These are phyloP conservation scores for Bryoerythrophyllum caledonicum DNA, from an alignment of 225 moss, liverwort and hornwort genomes.

Conservation along the genomic window DNA sequence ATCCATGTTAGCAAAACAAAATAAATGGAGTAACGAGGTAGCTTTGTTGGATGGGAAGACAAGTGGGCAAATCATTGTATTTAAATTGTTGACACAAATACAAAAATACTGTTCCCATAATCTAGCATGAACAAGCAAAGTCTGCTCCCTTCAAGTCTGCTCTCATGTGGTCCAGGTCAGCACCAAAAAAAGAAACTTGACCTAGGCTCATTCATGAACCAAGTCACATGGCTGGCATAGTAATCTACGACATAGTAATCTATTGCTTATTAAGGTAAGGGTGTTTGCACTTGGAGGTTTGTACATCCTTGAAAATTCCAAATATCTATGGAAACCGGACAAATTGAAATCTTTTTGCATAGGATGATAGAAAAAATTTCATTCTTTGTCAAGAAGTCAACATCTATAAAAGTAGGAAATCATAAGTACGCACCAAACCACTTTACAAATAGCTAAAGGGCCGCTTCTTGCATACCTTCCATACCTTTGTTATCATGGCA, in stretches of 20 bases:
- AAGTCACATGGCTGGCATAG: neutral
- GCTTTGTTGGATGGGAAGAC: neutral
- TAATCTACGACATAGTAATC: neutral
- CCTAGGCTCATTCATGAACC: neutral
- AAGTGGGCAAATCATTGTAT: neutral
- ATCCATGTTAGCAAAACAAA: neutral
- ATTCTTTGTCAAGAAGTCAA: no score
- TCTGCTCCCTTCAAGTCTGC: neutral
- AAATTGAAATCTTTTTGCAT: no score
- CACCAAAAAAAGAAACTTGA: neutral
- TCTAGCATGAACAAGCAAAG: neutral
- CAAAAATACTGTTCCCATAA: neutral
- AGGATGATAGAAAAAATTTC: no score
- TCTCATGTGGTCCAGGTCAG: conserved; percentile 7
- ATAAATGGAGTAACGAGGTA: neutral
- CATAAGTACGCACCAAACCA: no score
- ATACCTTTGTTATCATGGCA: no score
- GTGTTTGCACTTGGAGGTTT: no score
- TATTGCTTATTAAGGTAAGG: no score
- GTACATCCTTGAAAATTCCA: no score
- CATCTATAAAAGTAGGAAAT: no score
- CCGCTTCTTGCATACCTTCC: no score
- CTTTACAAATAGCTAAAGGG: no score
- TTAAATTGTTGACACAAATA: neutral
- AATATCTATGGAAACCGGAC: no score